phyloP scores from a whole-genome alignment of 768 basidiomycete genomes.

The Tricholoma terreum region DNA sequence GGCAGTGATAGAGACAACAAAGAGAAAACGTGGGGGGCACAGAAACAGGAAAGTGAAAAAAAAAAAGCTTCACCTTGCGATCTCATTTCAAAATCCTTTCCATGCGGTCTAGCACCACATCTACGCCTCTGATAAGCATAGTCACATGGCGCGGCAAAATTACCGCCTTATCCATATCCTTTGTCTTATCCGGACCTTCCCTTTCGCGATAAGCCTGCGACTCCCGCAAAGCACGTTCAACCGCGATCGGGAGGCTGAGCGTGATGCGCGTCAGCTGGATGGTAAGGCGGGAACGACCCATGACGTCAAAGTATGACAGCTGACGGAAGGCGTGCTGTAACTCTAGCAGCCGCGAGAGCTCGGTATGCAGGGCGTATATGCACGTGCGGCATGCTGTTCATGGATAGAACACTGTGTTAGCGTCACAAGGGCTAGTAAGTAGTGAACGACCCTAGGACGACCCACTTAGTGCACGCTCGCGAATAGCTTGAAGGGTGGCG shows the following conservation, averaged over 20 bases:
- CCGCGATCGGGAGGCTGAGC: conserved; percentile 66
- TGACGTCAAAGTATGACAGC: conserved; percentile 74
- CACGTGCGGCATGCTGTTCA: conserved; percentile 72
- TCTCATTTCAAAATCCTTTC: conserved; percentile 47
- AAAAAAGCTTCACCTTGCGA: background rate
- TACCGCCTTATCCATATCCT: conserved; percentile 13
- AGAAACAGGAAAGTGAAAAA: background rate
- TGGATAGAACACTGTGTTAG: conserved; percentile 9
- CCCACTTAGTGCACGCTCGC: conserved; percentile 73
- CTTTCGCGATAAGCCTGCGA: conserved; percentile 27
- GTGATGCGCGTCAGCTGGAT: conserved; percentile 78
- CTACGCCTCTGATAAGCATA: conserved; percentile 58
- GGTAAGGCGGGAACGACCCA: conserved; percentile 71
- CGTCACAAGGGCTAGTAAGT: background rate
- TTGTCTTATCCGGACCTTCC: background rate
- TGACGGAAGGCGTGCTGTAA: conserved; percentile 74
- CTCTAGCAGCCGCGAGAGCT: conserved; percentile 77
- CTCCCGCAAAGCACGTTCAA: conserved; percentile 66
- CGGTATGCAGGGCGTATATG: conserved; percentile 66
- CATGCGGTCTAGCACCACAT: conserved; percentile 63
- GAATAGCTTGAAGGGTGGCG: conserved; percentile 61
- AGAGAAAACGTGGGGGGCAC: background rate
- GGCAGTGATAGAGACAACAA: background rate
- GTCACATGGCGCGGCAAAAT: conserved; percentile 60
- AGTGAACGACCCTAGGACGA: conserved; percentile 1